phyloP scores from a whole-genome alignment of 768 basidiomycete species.

The Lactarius tabidus region DNA sequence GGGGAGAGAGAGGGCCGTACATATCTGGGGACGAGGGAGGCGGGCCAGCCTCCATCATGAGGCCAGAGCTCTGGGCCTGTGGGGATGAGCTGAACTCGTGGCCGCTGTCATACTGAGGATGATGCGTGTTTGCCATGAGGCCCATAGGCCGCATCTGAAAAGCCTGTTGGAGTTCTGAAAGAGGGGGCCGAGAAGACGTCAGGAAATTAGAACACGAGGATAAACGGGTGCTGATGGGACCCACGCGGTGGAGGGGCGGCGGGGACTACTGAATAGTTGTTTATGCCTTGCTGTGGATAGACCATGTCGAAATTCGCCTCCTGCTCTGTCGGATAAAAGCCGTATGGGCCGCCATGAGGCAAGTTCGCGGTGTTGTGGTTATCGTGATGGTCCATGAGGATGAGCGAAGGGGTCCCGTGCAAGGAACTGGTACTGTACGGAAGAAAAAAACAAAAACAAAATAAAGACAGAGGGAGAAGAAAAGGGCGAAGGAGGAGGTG shows the following conservation, averaged over 20 bases:
- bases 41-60: conserved; percentile 34
- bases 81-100: conserved; percentile 51
- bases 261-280: conserved; percentile 53
- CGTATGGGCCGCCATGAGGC: conserved; percentile 33
- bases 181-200: conserved; percentile 41
- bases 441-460: conserved; percentile 32
- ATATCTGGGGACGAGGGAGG: conserved; percentile 77
- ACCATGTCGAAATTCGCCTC: conserved; percentile 34
- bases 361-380: conserved; percentile 28
- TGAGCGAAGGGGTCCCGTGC: conserved; percentile 26
- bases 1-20: conserved; percentile 82
- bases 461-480: conserved; percentile 32
- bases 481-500: conserved; percentile 29
- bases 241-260: conserved; percentile 67
- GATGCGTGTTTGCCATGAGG: conserved; percentile 64
- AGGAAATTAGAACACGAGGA: conserved; percentile 59
- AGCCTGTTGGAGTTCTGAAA: conserved; percentile 65
- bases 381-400: conserved; percentile 33
- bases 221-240: conserved; percentile 44
- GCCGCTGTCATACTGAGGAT: conserved; percentile 44
- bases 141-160: conserved; percentile 54
- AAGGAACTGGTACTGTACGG: conserved; percentile 21
- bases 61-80: conserved; percentile 24
- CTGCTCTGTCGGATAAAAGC: conserved; percentile 35
- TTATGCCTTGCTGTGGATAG: conserved; percentile 43